A percentile compares a stretch with the other conserved stretches of the same genome.
These are phyloP conservation scores for Zymoseptoria passerinii DNA, from an alignment of 2,329 filamentous ascomycete genomes.

Conservation along the genomic window DNA sequence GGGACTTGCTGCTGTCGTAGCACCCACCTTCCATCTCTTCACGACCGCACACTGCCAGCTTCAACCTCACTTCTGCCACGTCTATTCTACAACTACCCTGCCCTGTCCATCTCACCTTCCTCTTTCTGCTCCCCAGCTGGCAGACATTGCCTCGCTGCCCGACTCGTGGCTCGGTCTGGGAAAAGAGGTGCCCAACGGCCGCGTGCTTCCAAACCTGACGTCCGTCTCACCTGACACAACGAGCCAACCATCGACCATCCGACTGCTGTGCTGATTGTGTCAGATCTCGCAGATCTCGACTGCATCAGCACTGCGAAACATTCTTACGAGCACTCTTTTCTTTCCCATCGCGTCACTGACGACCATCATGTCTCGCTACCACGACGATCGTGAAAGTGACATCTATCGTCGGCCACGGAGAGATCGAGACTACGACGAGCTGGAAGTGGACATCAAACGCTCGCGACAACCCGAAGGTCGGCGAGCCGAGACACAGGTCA, in stretches of 20 bases:
- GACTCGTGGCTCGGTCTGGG: neutral
- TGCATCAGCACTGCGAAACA: neutral
- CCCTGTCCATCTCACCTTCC: neutral
- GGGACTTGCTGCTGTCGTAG: neutral
- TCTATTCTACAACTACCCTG: too few species aligned
- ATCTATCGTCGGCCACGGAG: conserved; percentile 31
- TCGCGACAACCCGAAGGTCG: conserved; percentile 19
- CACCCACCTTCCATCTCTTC: neutral
- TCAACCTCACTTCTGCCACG: neutral
- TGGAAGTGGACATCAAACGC: conserved; percentile 41
- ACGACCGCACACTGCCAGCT: neutral
- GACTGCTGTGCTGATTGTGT: neutral
- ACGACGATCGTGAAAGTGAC: conserved; percentile 24
- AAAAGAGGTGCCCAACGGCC: neutral
- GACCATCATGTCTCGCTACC: neutral
- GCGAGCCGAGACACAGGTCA: conserved; percentile 20
- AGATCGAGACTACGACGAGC: conserved; percentile 41
- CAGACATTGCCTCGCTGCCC: neutral
- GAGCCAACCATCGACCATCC: neutral
- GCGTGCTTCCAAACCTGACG: neutral
- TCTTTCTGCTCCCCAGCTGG: neutral
- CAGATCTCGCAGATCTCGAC: neutral
- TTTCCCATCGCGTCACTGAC: neutral
- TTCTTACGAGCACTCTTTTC: neutral
- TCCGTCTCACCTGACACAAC: neutral